Evolutionary conservation across 2,329 filamentous ascomycete species (phyloP), one percentile per base, ranked within the genome.

Genomic region (Calonectria hawksworthii): DNA sequence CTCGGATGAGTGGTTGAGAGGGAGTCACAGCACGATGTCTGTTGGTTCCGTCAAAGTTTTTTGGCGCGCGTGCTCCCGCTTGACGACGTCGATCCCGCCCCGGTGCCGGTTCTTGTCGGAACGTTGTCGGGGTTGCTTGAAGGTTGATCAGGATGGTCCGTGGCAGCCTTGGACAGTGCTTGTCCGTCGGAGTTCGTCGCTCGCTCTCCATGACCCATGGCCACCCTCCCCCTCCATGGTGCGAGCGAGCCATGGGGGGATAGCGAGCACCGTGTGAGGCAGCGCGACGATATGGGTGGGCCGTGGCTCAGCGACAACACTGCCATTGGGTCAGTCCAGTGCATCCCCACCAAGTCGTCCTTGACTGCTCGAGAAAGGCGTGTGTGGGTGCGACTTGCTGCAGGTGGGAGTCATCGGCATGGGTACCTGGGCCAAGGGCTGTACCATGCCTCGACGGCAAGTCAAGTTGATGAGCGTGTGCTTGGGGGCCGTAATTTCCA

Each of bases 351-450:
- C 26, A 26, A 21, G 21, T 36, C 51, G 36, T n/a, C 36, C 36
- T 32, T 28, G 30, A 47, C 30, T 56, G 52, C 23, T 47, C 56
- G 16, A 30, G 26, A 61, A 59, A 64, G 38, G 68, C 28, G 59
- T 44, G 51, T 71, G 59, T 36, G 70, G 38, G 67, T 68, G 59
- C 38, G 65, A 32, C 65, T 61, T n/a, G 52, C 36, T 30, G 50
- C 30, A 63, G 59, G 73, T 67, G 72, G 79, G 79, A 80, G 79
- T 80, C 79, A 80, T 79, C 79, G 79, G 79, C 76, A 76, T 51
- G 68, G 70, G 51, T 51, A 30, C 44, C 52, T 38, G 52, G 36
- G 61, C 61, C 61, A 66, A 14, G 23, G 26, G n/a, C 56, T 63
- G 56, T 38, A 28, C 34, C 34, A 41, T 63, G 56, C 56, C 56